phyloP scores from a whole-genome alignment of 2,329 filamentous ascomycete species.

The Ceratocystis papillata region DNA sequence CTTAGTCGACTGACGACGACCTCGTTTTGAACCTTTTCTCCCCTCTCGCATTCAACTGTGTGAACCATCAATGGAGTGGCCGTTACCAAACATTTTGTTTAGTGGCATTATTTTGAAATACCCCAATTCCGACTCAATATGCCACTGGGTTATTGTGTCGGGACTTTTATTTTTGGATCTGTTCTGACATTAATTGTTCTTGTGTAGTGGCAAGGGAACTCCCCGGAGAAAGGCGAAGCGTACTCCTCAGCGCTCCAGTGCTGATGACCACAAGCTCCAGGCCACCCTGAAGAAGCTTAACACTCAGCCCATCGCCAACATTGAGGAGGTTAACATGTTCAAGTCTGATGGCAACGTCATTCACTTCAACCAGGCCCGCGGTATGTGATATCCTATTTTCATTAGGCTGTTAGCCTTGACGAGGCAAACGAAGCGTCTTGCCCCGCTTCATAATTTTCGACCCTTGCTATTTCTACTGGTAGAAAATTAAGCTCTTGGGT shows the following conservation, averaged over 20 bases:
- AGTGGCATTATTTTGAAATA: background rate
- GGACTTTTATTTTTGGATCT: constrained; percentile 20
- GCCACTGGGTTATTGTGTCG: background rate
- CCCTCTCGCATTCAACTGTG: constrained; percentile 3
- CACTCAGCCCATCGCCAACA: constrained; percentile 97
- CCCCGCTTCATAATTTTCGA: constrained; percentile 15
- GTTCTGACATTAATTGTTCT: constrained; percentile 20
- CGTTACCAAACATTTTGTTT: constrained; percentile 28
- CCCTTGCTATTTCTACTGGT: background rate
- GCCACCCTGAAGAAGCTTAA: constrained; percentile 97
- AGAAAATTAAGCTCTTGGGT: background rate
- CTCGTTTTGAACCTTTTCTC: constrained; percentile 16
- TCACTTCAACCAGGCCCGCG: constrained; percentile 96
- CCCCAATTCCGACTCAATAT: background rate
- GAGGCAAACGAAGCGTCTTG: background rate
- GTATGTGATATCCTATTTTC: constrained; percentile 43
- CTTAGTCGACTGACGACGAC: background rate
- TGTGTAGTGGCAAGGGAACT: constrained; percentile 79
- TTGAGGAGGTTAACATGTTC: constrained; percentile 99
- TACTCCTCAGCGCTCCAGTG: constrained; percentile 80
- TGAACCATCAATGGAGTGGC: constrained; percentile 22
- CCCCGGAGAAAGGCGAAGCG: constrained; percentile 98
- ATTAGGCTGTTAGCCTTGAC: background rate
- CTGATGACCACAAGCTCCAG: constrained; percentile 99
- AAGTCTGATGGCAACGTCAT: constrained; percentile 99